These are phyloP conservation scores for Fusarium denticulatum DNA, from an alignment of 2,329 filamentous ascomycete genomes.

Conservation along the genomic window DNA sequence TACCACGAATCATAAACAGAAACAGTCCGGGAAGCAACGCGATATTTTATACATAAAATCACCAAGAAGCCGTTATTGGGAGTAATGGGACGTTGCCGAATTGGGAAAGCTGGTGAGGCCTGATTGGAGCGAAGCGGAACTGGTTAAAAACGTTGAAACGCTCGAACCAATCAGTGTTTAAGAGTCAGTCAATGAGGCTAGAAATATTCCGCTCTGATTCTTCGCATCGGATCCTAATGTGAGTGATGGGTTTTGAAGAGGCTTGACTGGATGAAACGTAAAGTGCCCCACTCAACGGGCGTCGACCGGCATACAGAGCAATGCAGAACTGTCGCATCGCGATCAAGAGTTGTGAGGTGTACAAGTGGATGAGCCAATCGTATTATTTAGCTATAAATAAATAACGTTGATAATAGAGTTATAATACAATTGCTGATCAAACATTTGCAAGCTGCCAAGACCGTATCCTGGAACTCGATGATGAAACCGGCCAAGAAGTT, in stretches of 20 bases:
- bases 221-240: neutral
- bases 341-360: fast-evolving
- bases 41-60: neutral
- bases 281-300: neutral
- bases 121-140: neutral
- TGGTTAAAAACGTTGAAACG: too few species aligned
- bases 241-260: neutral
- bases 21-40: neutral
- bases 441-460: neutral
- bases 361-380: neutral
- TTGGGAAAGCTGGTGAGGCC: neutral
- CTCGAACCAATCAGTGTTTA: neutral
- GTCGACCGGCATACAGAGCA: neutral
- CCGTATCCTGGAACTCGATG: neutral
- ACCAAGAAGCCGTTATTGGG: too few species aligned
- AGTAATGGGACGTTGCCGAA: neutral
- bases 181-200: neutral
- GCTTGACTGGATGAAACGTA: neutral
- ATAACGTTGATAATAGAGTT: neutral
- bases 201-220: neutral
- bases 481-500: neutral
- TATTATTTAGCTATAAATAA: neutral
- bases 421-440: neutral
- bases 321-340: too few species aligned
- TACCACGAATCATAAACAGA: neutral